Evolutionary conservation across 225 moss, liverwort and hornwort genomes (phyloP).

Genomic region (Marchantia paleacea): DNA sequence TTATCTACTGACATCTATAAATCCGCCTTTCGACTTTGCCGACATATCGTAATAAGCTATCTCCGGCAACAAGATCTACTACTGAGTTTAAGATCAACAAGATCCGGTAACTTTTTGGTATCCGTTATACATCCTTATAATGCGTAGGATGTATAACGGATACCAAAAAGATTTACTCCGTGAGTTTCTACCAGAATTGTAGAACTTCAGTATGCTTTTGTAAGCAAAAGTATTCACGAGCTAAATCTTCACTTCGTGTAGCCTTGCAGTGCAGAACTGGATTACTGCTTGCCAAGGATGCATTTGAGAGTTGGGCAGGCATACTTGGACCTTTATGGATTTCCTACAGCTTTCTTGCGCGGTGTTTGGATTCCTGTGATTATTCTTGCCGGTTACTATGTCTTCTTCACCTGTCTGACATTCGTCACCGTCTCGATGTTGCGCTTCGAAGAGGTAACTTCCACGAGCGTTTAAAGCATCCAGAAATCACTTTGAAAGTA

Average conservation of each 20-base stretch:
- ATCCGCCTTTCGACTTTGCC: no score
- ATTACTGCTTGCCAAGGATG: constrained; percentile 57
- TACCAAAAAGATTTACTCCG: background rate
- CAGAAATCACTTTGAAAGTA: no score
- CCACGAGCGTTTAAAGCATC: background rate
- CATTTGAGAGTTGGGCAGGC: constrained; percentile 68
- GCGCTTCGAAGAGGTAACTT: constrained; percentile 69
- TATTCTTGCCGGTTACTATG: constrained; percentile 56
- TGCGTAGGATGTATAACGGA: no score
- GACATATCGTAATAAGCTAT: no score
- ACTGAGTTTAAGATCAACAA: background rate
- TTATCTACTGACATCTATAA: no score
- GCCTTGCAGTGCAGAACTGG: constrained; percentile 60
- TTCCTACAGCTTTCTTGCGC: constrained; percentile 64
- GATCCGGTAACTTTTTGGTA: no score
- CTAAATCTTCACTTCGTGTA: constrained; percentile 40
- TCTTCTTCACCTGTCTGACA: constrained; percentile 56
- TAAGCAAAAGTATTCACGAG: background rate
- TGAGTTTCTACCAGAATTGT: background rate
- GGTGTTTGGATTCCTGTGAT: constrained; percentile 71
- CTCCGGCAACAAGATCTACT: background rate
- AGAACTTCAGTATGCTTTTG: background rate
- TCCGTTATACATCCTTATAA: background rate
- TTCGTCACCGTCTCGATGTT: constrained; percentile 59
- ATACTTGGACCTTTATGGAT: constrained; percentile 71